These are phyloP conservation scores for Ceratocystis eucalypticola DNA, from an alignment of 2,329 filamentous ascomycete genomes.

Conservation along the genomic window DNA sequence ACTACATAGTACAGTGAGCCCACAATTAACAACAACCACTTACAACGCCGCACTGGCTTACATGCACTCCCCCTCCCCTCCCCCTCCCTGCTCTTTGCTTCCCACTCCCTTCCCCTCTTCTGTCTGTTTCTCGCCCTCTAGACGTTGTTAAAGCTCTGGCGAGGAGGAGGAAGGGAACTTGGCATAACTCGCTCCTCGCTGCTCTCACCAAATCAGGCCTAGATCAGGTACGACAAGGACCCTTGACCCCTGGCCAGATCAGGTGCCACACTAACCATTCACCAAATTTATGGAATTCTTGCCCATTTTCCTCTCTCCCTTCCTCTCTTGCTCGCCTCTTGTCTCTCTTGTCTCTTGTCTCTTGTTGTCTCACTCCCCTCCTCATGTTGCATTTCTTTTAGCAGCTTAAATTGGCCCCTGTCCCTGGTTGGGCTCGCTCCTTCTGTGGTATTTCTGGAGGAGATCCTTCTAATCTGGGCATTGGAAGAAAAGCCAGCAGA, in stretches of 20 bases:
- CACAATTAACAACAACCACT: neutral
- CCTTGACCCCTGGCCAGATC: neutral
- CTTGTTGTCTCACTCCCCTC: neutral
- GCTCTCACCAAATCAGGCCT: neutral
- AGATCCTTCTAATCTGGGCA: neutral
- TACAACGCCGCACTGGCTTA: neutral
- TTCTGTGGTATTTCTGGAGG: conserved; percentile 3
- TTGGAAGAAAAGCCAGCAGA: neutral
- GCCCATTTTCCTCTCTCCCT: neutral
- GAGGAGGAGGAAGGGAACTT: neutral
- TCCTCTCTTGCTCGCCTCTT: no score
- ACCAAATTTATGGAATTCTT: neutral
- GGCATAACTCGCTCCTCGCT: neutral
- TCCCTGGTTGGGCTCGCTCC: neutral
- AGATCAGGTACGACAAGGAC: neutral
- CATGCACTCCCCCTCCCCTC: neutral
- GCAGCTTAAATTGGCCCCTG: neutral
- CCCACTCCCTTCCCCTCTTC: neutral
- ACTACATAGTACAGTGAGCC: neutral
- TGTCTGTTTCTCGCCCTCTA: neutral
- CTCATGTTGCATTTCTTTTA: neutral
- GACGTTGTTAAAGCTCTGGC: neutral
- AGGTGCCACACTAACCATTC: neutral
- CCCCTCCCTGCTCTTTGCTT: no score
- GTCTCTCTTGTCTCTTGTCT: neutral